Base-by-base conservation (phyloP, 2,329 filamentous ascomycete species). In the Elsinoe necatrix region DNA sequence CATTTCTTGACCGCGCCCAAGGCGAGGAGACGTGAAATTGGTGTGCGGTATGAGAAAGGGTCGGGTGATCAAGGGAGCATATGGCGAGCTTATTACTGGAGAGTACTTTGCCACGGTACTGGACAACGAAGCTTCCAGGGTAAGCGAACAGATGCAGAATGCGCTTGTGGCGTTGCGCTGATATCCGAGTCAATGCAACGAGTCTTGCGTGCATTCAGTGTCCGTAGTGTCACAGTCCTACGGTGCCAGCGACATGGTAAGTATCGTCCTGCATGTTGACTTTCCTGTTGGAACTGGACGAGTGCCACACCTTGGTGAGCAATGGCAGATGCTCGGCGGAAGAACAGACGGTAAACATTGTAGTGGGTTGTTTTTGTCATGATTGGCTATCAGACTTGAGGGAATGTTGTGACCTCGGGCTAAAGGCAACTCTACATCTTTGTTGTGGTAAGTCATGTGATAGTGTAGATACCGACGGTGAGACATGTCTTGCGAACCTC, bases 1-100 rank as follows among this genome's bases (percentile, higher is more conserved):
- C 65, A 63, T 55, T 69, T 69, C 57, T 29, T 69, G 20, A 65
- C 67, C n/a, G 59, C 63, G 7, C 67, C 67, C 1, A 61, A 59
- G 11, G 61, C 56, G 4, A 63, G 68, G 54, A 62, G 61, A 47
- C 68, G 66, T 42, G 62, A 67, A 48, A 59, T 69, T 41, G 27
- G 62, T 4, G 27, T 66, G 50, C 62, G 23, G 5, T 37, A 37
- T n/a, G 6, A 20, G 18, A 18, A 20, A n/a, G 7, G 37, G 12
- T 8, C n/a, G 39, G 3, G 18, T 3, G 3, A 6, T 8, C 12
- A 16, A 16, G 14, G n/a, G 5, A 14, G n/a, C n/a, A n/a, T n/a
- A n/a, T n/a, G n/a, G n/a, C n/a, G n/a, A n/a, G n/a, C n/a, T n/a
- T n/a, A n/a, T n/a, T n/a, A n/a, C n/a, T n/a, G n/a, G n/a, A n/a